Conservation (phyloP, 345 rosid genomes). For the Eucalyptus melliodora region DNA sequence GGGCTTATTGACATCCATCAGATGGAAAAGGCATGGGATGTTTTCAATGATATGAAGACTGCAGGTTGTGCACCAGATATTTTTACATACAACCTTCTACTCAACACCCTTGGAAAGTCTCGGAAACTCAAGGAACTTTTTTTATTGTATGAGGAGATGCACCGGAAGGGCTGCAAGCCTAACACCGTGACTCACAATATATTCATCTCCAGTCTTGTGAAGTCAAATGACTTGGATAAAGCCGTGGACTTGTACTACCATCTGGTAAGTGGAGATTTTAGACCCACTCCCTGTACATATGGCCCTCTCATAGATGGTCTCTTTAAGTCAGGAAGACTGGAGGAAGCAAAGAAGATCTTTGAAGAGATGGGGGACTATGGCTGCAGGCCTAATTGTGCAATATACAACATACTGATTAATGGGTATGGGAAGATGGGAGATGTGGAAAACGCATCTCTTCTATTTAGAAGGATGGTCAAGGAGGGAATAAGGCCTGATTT, state of each 20-base stretch:
- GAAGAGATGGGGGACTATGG: slow-evolving; percentile 70
- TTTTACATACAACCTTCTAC: slow-evolving; percentile 63
- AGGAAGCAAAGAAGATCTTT: slow-evolving; percentile 58
- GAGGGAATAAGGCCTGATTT: slow-evolving; percentile 88
- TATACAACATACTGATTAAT: slow-evolving; percentile 78
- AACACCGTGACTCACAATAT: slow-evolving; percentile 71
- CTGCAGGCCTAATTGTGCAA: slow-evolving; percentile 76
- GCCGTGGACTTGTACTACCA: slow-evolving; percentile 67
- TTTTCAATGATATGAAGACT: slow-evolving; percentile 50
- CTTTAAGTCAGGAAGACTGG: slow-evolving; percentile 47
- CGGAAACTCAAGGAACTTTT: slow-evolving; percentile 41
- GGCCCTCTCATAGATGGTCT: slow-evolving; percentile 85
- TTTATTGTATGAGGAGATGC: slow-evolving; percentile 53
- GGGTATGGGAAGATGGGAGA: slow-evolving; percentile 78
- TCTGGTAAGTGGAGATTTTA: slow-evolving; percentile 59
- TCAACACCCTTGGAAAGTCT: slow-evolving; percentile 58
- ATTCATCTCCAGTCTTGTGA: slow-evolving; percentile 61
- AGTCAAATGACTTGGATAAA: slow-evolving; percentile 36
- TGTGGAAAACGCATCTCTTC: slow-evolving; percentile 46
- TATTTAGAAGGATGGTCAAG: slow-evolving; percentile 59
- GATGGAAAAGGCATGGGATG: slow-evolving; percentile 29
- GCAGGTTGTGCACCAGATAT: slow-evolving; percentile 49
- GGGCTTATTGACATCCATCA: slow-evolving; percentile 47
- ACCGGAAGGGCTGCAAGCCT: slow-evolving; percentile 38
- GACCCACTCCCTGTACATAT: slow-evolving; percentile 76